These are phyloP conservation scores for Talaromyces thailandensis DNA, from an alignment of 495 filamentous ascomycete genomes.

Conservation along the genomic window DNA sequence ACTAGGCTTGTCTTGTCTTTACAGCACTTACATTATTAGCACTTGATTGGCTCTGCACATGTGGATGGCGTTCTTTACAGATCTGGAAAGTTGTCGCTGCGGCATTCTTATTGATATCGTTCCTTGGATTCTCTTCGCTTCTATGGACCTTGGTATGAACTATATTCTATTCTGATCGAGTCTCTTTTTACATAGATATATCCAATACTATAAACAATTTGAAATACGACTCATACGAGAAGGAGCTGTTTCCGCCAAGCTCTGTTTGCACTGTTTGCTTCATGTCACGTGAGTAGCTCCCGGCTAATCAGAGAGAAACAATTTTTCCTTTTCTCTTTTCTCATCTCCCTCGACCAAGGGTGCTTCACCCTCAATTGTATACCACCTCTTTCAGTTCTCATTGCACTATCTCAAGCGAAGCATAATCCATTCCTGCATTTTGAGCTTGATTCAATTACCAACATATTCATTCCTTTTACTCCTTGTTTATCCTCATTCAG, in stretches of 20 bases:
- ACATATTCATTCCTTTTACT: constrained; percentile 6
- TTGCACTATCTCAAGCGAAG: background rate
- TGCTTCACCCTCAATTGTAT: constrained; percentile 16
- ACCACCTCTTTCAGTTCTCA: constrained; percentile 5
- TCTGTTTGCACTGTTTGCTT: constrained; percentile 5
- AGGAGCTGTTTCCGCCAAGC: background rate
- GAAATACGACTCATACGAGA: no score
- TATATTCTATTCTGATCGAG: background rate
- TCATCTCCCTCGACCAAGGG: constrained; percentile 10
- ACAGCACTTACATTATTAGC: constrained; percentile 8
- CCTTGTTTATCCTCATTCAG: constrained; percentile 2
- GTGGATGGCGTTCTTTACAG: constrained; percentile 6
- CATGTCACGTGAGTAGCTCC: constrained; percentile 20
- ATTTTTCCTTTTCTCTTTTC: constrained; percentile 17
- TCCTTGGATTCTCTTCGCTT: constrained; percentile 12
- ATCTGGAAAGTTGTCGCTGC: constrained; percentile 4
- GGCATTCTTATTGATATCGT: constrained; percentile 1
- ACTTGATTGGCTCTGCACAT: constrained; percentile 7
- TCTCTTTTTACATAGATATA: constrained; percentile 2
- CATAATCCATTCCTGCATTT: background rate
- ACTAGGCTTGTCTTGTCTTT: constrained; percentile 6
- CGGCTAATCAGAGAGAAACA: constrained; percentile 24
- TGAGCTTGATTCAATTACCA: background rate
- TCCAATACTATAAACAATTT: background rate
- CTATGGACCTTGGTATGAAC: constrained; percentile 1